phyloP scores from a whole-genome alignment of 164 flowering plant genomes.

The Magnolia kwangsiensis region DNA sequence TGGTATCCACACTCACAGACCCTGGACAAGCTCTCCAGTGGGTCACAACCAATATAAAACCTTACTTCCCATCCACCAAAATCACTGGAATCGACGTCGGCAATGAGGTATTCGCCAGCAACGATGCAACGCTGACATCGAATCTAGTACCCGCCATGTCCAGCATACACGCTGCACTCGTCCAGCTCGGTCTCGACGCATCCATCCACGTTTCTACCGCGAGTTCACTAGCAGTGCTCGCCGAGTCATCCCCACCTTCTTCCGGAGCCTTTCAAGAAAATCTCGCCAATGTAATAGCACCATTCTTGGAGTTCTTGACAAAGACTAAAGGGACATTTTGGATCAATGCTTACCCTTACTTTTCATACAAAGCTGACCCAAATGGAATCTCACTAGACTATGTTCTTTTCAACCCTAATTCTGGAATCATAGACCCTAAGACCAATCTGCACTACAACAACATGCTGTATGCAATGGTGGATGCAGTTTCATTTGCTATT shows the following conservation, averaged over 20 bases:
- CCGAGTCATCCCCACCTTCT: slow-evolving; percentile 72
- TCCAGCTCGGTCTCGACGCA: slow-evolving; percentile 51
- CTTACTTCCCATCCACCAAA: slow-evolving; percentile 66
- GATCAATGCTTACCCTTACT: slow-evolving; percentile 92
- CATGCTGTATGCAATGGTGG: slow-evolving; percentile 64
- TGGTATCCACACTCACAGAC: slow-evolving; percentile 40
- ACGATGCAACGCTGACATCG: slow-evolving; percentile 34
- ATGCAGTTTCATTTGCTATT: slow-evolving; percentile 53
- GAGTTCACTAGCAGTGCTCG: slow-evolving; percentile 53
- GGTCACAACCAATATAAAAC: slow-evolving; percentile 61
- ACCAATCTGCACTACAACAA: slow-evolving; percentile 53
- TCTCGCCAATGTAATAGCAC: slow-evolving; percentile 40
- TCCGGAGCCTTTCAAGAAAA: slow-evolving; percentile 60
- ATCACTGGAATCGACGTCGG: slow-evolving; percentile 84
- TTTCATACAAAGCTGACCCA: slow-evolving; percentile 71
- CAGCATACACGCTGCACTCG: slow-evolving; percentile 53
- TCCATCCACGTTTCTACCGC: slow-evolving; percentile 70
- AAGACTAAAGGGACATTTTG: slow-evolving; percentile 68
- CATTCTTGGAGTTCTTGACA: slow-evolving; percentile 47
- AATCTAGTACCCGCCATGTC: slow-evolving; percentile 61
- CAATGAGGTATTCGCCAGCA: slow-evolving; percentile 64
- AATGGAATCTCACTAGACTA: slow-evolving; percentile 53
- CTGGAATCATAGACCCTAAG: slow-evolving; percentile 51
- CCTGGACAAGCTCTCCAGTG: slow-evolving; percentile 75
- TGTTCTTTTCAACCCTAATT: slow-evolving; percentile 60